Percentiles rank a stretch among this genome's conserved stretches.
Evolutionary conservation across 2,329 filamentous ascomycete genomes (phyloP).

Genomic region (Cordyceps farinosa): DNA sequence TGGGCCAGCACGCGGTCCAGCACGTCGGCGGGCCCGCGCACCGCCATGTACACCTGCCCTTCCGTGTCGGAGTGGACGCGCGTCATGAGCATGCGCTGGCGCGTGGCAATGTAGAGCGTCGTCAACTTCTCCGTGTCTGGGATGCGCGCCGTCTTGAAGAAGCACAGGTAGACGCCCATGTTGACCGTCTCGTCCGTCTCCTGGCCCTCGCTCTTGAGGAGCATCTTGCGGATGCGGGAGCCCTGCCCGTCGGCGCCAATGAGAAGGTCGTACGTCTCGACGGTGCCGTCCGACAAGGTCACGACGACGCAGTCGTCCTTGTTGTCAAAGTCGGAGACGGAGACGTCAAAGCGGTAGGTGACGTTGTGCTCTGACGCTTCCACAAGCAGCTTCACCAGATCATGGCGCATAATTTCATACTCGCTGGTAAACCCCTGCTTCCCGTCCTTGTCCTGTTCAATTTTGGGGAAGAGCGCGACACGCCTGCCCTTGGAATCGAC

Average conservation of each 20-base stretch:
- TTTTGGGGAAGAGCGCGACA: conserved; percentile 39
- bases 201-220: conserved; percentile 25
- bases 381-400: conserved; percentile 49
- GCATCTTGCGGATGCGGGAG: conserved; percentile 42
- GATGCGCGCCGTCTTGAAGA: conserved; percentile 25
- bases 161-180: conserved; percentile 26
- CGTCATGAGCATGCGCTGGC: conserved; percentile 31
- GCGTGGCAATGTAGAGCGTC: conserved; percentile 29
- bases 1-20: conserved; percentile 19
- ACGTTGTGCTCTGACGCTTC: conserved; percentile 32
- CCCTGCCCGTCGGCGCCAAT: conserved; percentile 53
- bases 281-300: conserved; percentile 40
- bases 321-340: conserved; percentile 28
- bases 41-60: conserved; percentile 34
- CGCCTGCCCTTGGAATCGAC: conserved; percentile 39
- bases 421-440: conserved; percentile 49
- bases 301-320: conserved; percentile 18
- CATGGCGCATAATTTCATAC: conserved; percentile 58
- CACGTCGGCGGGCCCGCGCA: conserved; percentile 25
- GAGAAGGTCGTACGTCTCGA: conserved; percentile 43
- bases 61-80: conserved; percentile 27
- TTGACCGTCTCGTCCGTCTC: not conserved
- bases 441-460: conserved; percentile 36
- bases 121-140: conserved; percentile 17
- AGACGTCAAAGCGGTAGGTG: conserved; percentile 28